Conservation (phyloP, 768 basidiomycete genomes). For the Pulveroboletus sp. region DNA sequence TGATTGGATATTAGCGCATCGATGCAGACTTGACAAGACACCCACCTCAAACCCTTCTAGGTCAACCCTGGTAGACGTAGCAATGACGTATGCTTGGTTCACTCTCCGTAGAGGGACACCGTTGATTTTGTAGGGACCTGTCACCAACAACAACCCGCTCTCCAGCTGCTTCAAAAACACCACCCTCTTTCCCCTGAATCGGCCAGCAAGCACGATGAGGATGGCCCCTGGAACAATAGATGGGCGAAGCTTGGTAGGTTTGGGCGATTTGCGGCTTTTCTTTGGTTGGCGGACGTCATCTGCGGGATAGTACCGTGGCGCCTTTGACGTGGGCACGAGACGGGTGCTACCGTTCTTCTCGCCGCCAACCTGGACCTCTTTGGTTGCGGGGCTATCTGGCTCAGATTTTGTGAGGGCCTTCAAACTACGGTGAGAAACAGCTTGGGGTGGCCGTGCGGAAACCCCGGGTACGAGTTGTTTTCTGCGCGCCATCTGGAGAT, state of each 20-base stretch:
- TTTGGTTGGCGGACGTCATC: slow-evolving; percentile 92
- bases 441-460: slow-evolving; percentile 80
- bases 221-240: slow-evolving; percentile 93
- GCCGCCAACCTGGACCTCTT: slow-evolving; percentile 84
- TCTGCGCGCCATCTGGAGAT: slow-evolving; percentile 77
- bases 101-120: slow-evolving; percentile 97
- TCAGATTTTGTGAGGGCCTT: slow-evolving; percentile 81
- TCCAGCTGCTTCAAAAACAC: slow-evolving; percentile 96
- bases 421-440: slow-evolving; percentile 76
- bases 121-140: slow-evolving; percentile 97
- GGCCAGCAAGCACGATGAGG: slow-evolving; percentile 94
- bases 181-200: slow-evolving; percentile 97
- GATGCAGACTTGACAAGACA: slow-evolving; percentile 8
- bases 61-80: slow-evolving; percentile 93
- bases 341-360: slow-evolving; percentile 90
- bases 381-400: slow-evolving; percentile 56
- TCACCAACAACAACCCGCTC: slow-evolving; percentile 90
- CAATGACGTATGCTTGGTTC: slow-evolving; percentile 98
- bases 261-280: slow-evolving; percentile 85
- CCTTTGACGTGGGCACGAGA: slow-evolving; percentile 80
- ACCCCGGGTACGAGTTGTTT: slow-evolving; percentile 81
- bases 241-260: slow-evolving; percentile 74
- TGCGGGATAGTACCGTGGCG: slow-evolving; percentile 90
- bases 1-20: slow-evolving; percentile 1
- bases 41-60: slow-evolving; percentile 70